Evolutionary conservation across 2,329 filamentous ascomycete species (phyloP).

Genomic region (Dothistroma septosporum): DNA sequence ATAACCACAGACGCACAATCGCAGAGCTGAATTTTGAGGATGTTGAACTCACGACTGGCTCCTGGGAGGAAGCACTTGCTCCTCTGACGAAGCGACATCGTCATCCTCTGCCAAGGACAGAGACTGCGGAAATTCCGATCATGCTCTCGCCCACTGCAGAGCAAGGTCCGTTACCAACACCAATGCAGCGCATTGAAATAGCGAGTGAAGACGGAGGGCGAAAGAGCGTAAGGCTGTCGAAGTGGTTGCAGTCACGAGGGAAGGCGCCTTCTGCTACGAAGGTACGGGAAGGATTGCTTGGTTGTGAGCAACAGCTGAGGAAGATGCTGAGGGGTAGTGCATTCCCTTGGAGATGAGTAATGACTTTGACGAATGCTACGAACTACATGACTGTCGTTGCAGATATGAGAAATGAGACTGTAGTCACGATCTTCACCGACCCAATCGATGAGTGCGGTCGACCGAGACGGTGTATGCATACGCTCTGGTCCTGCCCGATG

Average conservation of each 20-base stretch:
- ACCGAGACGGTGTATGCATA: background rate
- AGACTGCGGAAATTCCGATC: slow-evolving; percentile 31
- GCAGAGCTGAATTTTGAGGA: slow-evolving; percentile 77
- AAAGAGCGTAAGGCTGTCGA: slow-evolving; percentile 22
- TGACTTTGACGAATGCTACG: slow-evolving; percentile 3
- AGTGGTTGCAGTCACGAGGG: slow-evolving; percentile 20
- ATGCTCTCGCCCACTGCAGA: slow-evolving; percentile 31
- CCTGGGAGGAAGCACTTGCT: slow-evolving; percentile 78
- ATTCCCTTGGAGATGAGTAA: slow-evolving; percentile 25
- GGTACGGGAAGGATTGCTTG: slow-evolving; percentile 24
- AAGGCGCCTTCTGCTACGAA: slow-evolving; percentile 17
- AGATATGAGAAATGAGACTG: background rate
- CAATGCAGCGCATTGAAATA: slow-evolving; percentile 21
- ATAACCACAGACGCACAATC: slow-evolving; percentile 62
- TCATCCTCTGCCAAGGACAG: slow-evolving; percentile 4
- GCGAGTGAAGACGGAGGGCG: slow-evolving; percentile 11
- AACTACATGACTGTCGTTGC: slow-evolving; percentile 6
- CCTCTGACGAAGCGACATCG: slow-evolving; percentile 51
- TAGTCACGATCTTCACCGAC: background rate
- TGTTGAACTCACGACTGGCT: slow-evolving; percentile 64
- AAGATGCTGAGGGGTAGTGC: slow-evolving; percentile 28
- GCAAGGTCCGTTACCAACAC: slow-evolving; percentile 11
- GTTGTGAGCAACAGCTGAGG: slow-evolving; percentile 27
- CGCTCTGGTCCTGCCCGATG: background rate
- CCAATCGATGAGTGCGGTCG: background rate